phyloP scores from a whole-genome alignment of 495 filamentous ascomycete genomes.

The Neurospora sp. region DNA sequence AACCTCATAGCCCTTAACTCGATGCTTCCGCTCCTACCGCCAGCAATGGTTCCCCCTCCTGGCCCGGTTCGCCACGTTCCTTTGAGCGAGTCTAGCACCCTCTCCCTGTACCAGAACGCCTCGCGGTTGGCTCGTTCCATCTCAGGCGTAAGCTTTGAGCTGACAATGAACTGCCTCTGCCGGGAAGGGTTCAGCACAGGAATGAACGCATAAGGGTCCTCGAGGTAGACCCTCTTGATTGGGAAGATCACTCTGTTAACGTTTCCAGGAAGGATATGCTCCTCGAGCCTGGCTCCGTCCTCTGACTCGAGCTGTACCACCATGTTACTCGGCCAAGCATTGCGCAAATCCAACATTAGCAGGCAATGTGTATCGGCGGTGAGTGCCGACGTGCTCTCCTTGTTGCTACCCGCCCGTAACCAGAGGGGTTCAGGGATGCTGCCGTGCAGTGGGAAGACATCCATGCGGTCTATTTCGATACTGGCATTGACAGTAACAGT shows the following conservation, averaged over 20 bases:
- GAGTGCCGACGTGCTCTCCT: conserved; percentile 14
- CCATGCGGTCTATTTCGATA: conserved; percentile 66
- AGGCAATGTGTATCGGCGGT: conserved; percentile 59
- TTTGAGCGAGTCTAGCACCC: conserved; percentile 58
- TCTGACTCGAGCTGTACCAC: conserved; percentile 42
- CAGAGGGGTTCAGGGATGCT: conserved; percentile 39
- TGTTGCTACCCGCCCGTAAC: conserved; percentile 19
- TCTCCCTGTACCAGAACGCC: conserved; percentile 88
- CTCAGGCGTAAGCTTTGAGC: conserved; percentile 67
- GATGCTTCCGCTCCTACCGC: conserved; percentile 53
- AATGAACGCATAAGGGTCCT: conserved; percentile 66
- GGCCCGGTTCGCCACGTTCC: conserved; percentile 49
- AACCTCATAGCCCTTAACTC: conserved; percentile 68
- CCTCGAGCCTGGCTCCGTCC: conserved; percentile 27
- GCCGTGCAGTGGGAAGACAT: conserved; percentile 61
- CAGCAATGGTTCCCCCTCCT: conserved; percentile 30
- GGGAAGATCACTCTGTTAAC: conserved; percentile 67
- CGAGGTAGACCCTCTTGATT: conserved; percentile 64
- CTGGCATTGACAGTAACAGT: conserved; percentile 88
- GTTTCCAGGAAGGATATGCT: conserved; percentile 67
- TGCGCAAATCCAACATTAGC: conserved; percentile 73
- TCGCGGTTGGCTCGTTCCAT: conserved; percentile 69
- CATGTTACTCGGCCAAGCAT: conserved; percentile 75
- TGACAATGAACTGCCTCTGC: conserved; percentile 82
- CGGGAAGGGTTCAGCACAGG: conserved; percentile 68